Base-by-base conservation (phyloP, 2,329 filamentous ascomycete genomes). In the Blastomyces gilchristii region DNA sequence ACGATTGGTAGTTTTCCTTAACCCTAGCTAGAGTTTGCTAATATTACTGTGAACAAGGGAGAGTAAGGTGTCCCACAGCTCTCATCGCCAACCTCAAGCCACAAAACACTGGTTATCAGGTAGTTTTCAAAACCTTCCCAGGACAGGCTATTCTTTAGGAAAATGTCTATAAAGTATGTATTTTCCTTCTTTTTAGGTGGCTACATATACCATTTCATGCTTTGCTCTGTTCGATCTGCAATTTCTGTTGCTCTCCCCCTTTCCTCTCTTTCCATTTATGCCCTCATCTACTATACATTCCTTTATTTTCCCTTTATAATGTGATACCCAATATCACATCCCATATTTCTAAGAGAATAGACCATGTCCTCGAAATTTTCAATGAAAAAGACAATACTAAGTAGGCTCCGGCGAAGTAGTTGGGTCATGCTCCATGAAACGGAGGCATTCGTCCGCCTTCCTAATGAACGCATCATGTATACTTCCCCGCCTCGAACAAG, bases 371-470 rank as follows among this genome's bases (percentile, higher is more conserved):
- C 47, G n/a, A 56, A 64, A 62, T 53, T n/a, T 49, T 28, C 60
- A 31, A 66, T 65, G 53, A 65, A 65, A 25, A 65, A 65, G 22
- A 62, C 54, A 14, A 61, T 66, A 53, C 67, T 69, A 65, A 67
- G 61, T 37, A 67, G 63, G 59, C 49, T 65, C 31, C 65, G 63
- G 50, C 49, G 63, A 64, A 63, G 65, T 74, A 90, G 87, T 75
- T 97, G 93, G 93, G 93, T 97, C 56, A 97, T 97, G 92, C 85
- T 96, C 71, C 86, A 88, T 72, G 84, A 88, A 72, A 73, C 75
- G 58, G 78, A 82, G 65, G 85, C 87, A 64, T 94, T 96, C 76
- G 87, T 95, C 72, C 90, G 88, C 71, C 84, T 97, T 57, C 89
- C 90, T 54, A 87, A 88, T 73, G 93, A 97, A 79, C 86, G 86